A percentile compares a stretch with the other conserved stretches of the same genome.
Evolutionary conservation across 2,329 filamentous ascomycete species (phyloP).

Genomic region (Aspergillus sojae): DNA sequence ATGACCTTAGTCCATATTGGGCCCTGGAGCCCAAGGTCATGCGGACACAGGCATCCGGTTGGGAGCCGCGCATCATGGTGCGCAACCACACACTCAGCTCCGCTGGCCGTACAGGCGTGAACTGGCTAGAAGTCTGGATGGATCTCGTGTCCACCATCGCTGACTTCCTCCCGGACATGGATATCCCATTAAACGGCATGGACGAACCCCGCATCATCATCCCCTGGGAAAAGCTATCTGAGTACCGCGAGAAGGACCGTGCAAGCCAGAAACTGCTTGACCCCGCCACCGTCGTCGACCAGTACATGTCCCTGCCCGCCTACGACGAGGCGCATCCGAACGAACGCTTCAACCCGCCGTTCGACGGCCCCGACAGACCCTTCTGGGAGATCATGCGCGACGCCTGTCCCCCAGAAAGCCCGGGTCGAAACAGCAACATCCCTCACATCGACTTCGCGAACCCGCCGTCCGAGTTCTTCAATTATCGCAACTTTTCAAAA

Average conservation of each 20-base stretch:
- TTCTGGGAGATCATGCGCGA: constrained; percentile 49
- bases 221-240: constrained; percentile 49
- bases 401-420: constrained; percentile 37
- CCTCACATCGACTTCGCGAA: constrained; percentile 39
- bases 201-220: constrained; percentile 53
- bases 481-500: constrained; percentile 38
- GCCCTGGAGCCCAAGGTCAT: constrained; percentile 46
- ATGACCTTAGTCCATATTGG: constrained; percentile 55
- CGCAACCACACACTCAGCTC: constrained; percentile 42
- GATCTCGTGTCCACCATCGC: constrained; percentile 43
- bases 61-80: constrained; percentile 43
- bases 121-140: constrained; percentile 47
- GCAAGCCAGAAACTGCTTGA: constrained; percentile 14
- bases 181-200: constrained; percentile 53
- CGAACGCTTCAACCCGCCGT: constrained; percentile 17
- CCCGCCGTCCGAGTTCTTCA: constrained; percentile 28
- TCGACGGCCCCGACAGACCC: constrained; percentile 18
- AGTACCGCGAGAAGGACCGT: constrained; percentile 38
- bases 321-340: neutral
- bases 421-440: constrained; percentile 23
- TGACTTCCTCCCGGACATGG: constrained; percentile 48
- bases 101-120: constrained; percentile 28
- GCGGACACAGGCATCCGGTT: constrained; percentile 43
- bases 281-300: neutral
- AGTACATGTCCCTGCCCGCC: constrained; percentile 18